Conservation (phyloP, 75 land plant species). For the Pinus tabuliformis region DNA sequence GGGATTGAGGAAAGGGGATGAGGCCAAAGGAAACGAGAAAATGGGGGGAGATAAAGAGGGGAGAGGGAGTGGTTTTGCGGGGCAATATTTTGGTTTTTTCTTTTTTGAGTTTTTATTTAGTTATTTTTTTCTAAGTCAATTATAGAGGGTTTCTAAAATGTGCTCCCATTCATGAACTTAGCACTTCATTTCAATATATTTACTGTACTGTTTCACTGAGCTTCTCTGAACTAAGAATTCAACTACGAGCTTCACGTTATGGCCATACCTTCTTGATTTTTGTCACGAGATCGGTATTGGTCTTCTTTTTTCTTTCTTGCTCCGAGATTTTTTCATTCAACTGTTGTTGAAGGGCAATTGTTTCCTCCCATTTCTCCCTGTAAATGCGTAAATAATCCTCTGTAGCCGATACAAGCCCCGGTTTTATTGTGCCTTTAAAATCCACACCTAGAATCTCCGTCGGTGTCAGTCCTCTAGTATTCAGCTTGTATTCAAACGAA, state of each 20-base stretch:
- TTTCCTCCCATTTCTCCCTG: slow-evolving; percentile 39
- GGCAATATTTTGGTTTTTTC: too few species aligned
- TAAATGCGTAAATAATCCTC: slow-evolving; percentile 28
- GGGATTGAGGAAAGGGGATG: too few species aligned
- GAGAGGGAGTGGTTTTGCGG: too few species aligned
- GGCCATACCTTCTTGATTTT: slow-evolving; percentile 42
- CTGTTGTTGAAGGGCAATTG: slow-evolving; percentile 33
- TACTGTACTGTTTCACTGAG: too few species aligned
- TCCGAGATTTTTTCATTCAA: slow-evolving; percentile 22
- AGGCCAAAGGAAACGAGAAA: too few species aligned
- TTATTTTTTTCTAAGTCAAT: too few species aligned
- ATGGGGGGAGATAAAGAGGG: too few species aligned
- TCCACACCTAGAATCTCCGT: slow-evolving; percentile 44
- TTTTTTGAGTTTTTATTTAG: too few species aligned
- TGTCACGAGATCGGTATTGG: slow-evolving; percentile 15
- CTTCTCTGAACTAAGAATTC: background rate
- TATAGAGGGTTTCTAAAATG: too few species aligned
- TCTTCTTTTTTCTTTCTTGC: slow-evolving; percentile 29
- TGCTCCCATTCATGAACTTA: too few species aligned
- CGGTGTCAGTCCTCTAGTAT: slow-evolving; percentile 41
- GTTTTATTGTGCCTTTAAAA: slow-evolving; percentile 42
- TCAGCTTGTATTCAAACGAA: slow-evolving; percentile 34
- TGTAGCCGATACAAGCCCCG: slow-evolving; percentile 26
- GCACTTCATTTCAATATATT: too few species aligned
- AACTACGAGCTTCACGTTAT: background rate